phyloP scores from a whole-genome alignment of 805 yeast species.

The Saccharomycopsis fodiens region DNA sequence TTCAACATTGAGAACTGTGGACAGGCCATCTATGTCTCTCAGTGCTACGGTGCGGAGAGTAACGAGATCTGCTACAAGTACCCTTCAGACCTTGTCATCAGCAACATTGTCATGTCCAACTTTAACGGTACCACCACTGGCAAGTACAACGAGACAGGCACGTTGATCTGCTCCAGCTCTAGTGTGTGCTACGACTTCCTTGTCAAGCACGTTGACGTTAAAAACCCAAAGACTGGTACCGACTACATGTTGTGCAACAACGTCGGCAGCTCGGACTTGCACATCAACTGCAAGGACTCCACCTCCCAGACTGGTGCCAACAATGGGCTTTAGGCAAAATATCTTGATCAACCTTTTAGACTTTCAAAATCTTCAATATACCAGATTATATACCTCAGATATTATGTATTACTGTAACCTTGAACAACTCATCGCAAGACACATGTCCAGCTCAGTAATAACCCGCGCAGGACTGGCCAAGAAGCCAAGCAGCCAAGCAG shows the following conservation, averaged over 20 bases:
- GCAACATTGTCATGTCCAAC: slow-evolving; percentile 1
- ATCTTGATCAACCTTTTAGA: too few relatives aligned
- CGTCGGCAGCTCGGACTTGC: slow-evolving; percentile 9
- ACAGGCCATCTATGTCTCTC: slow-evolving; percentile 6
- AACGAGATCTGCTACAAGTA: background rate
- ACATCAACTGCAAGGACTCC: slow-evolving; percentile 2
- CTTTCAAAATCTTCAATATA: too few relatives aligned
- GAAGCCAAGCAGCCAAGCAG: too few relatives aligned
- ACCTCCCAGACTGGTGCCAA: slow-evolving; percentile 7
- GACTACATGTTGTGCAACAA: slow-evolving; percentile 5
- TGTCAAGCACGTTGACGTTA: slow-evolving; percentile 5
- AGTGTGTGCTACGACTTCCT: slow-evolving; percentile 2
- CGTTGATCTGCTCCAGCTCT: slow-evolving; percentile 6
- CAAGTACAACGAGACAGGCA: background rate
- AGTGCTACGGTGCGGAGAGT: slow-evolving; percentile 3
- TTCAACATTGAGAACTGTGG: slow-evolving; percentile 8
- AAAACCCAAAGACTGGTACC: slow-evolving; percentile 1
- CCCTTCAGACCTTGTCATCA: slow-evolving; percentile 2
- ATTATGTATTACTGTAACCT: too few relatives aligned
- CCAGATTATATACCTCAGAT: too few relatives aligned
- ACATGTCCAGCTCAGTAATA: too few relatives aligned
- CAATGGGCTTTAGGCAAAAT: slow-evolving; percentile 1
- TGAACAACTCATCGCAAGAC: too few relatives aligned
- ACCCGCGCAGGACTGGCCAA: too few relatives aligned
- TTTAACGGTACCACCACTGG: slow-evolving; percentile 5